Base-by-base conservation (phyloP, 2,329 filamentous ascomycete species). In the Dactylellina leptospora region DNA sequence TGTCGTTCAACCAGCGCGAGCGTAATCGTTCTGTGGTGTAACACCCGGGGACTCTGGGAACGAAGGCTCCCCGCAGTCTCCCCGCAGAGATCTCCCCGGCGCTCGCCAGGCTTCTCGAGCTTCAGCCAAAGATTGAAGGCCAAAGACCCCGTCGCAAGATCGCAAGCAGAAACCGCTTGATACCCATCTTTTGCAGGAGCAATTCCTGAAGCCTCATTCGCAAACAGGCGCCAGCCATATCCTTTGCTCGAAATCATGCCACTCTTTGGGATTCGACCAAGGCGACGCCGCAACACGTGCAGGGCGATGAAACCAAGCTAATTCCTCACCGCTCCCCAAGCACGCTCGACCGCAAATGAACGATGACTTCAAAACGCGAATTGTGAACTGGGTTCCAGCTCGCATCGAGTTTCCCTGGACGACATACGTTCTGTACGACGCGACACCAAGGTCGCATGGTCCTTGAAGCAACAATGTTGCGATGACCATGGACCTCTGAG, bases 301-400 rank as follows among this genome's bases (percentile, higher is more conserved):
- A 71, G 66, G 66, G 66, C 66, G 36, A 61, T 71, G 66, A 71
- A 71, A 71, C 66, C 58, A 63, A 71, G 58, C 58, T 63, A 59
- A 53, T 40, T 40, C 36, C 11, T n/a, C 36, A 28, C 20, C 28
- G 44, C 53, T 42, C 40, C 55, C 64, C 36, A 50, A 38, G 38
- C 42, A 48, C 18, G 50, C 64, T 51, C 64, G 18, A 62, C 55
- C 42, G 25, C 36, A 54, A 53, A n/a, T n/a, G 22, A 48, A 62
- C 27, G 4, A 50, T 16, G 1, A 10, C 59, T 42, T 62, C 50
- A 59, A 58, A 51, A 62, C 58, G 64, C 64, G 50, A 62, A 51
- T 16, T 42, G 18, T 18, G 50, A 62, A 51, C 8, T 33, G 18
- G 25, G 25, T 42, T 53, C 66, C 64, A 47, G 36, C 56, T 71